These are phyloP conservation scores for Amanita exitialis DNA, from an alignment of 768 basidiomycete genomes.

Conservation along the genomic window DNA sequence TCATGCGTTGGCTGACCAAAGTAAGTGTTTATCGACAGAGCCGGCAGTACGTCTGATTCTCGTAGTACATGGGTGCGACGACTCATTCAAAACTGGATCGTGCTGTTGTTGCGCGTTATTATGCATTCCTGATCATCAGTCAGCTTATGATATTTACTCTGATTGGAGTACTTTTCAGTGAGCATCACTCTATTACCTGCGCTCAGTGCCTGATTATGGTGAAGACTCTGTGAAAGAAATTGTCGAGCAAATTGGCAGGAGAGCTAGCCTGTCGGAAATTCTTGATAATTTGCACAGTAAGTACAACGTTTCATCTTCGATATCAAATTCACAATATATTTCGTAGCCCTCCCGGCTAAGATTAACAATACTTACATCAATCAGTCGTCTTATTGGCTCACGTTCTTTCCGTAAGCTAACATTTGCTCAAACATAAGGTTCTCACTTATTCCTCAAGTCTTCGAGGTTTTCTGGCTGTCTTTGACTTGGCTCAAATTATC, in stretches of 20 bases:
- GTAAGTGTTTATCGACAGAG: conserved; percentile 26
- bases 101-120: conserved; percentile 87
- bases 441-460: conserved; percentile 21
- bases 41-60: conserved; percentile 45
- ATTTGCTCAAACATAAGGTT: neutral
- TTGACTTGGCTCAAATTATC: conserved; percentile 92
- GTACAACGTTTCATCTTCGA: conserved; percentile 11
- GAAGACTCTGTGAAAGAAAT: conserved; percentile 34
- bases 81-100: conserved; percentile 81
- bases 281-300: conserved; percentile 34
- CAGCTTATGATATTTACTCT: conserved; percentile 92
- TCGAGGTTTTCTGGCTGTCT: conserved; percentile 89
- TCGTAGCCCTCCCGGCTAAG: conserved; percentile 48
- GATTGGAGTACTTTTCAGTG: conserved; percentile 82
- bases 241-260: conserved; percentile 30
- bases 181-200: conserved; percentile 16
- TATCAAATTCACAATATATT: neutral
- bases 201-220: neutral
- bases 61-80: conserved; percentile 51
- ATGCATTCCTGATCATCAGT: conserved; percentile 86
- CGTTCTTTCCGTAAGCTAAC: conserved; percentile 78
- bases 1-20: conserved; percentile 86
- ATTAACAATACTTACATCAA: conserved; percentile 88
- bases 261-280: conserved; percentile 36
- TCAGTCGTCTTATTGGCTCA: conserved; percentile 88